Percentiles rank a stretch among this genome's conserved stretches.
phyloP scores from a whole-genome alignment of 75 land plant genomes.

The Chamaecyparis obtusa region DNA sequence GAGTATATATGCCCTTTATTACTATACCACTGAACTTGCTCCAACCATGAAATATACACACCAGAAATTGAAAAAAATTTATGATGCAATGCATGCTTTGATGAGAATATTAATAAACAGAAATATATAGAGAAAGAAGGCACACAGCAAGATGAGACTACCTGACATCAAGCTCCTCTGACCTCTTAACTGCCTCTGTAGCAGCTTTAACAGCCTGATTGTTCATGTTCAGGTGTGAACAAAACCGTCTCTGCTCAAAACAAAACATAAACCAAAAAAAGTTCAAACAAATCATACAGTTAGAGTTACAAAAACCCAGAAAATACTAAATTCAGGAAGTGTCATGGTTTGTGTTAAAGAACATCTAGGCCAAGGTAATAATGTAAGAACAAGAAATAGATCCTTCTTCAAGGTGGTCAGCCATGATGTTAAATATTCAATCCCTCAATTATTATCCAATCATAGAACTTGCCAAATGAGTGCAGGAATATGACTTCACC shows the following conservation, averaged over 20 bases:
- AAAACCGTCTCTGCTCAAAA: slow-evolving; percentile 75
- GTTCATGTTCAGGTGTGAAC: slow-evolving; percentile 87
- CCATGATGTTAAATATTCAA: background rate
- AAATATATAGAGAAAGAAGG: background rate
- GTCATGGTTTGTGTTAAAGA: background rate
- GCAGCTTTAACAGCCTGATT: slow-evolving; percentile 93
- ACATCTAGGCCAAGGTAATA: background rate
- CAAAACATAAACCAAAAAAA: background rate
- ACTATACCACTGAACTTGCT: background rate
- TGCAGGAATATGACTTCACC: background rate
- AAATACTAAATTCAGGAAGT: background rate
- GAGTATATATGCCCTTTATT: background rate
- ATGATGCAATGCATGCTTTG: background rate
- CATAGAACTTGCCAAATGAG: background rate
- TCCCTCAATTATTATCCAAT: background rate
- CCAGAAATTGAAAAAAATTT: background rate
- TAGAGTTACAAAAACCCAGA: too few species aligned
- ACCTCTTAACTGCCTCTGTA: slow-evolving; percentile 83
- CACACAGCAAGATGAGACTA: slow-evolving; percentile 14
- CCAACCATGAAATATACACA: background rate
- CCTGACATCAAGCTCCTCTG: slow-evolving; percentile 92
- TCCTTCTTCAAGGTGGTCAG: background rate
- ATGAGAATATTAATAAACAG: background rate
- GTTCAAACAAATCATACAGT: background rate
- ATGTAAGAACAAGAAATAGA: background rate